Evolutionary conservation across 345 rosid genomes (phyloP), one percentile per base, ranked within the genome.

Genomic region (Acer campestre): DNA sequence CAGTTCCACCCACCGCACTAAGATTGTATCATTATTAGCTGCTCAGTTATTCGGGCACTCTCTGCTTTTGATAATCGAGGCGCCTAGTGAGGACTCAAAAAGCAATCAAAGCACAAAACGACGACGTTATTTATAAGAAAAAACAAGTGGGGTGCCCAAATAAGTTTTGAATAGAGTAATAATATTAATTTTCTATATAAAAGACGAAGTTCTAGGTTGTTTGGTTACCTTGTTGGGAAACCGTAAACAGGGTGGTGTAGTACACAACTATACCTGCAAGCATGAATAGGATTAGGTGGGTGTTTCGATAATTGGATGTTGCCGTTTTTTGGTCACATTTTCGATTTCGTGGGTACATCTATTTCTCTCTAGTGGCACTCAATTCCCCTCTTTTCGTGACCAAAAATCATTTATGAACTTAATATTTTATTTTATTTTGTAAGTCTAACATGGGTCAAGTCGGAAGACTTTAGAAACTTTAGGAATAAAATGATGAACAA

Each of bases 1-100:
- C 90, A 81, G 94, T 82, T 82, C 89, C 89, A 87, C 90, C 93
- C 71, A 92, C 89, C 93, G 91, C 94, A 92, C 94, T 90, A 71
- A 86, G 86, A 89, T 89, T 90, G 90, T 80, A 85, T 84, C 88
- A 86, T 90, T 81, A 82, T 88, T 80, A 82, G 79, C 73, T 78
- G 29, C 70, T 58, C 67, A 71, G 8, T 49, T 75, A 61, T 63
- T 31, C n/a, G 78, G 48, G 71, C 79, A 68, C 80, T 70, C 83
- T 3, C 76, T 20, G 7, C 71, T 66, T 75, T 70, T 61, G 49
- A 65, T 58, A 18, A 23, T 20, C 29, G 42, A 67, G 65, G 69
- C 75, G 65, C 67, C 6, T 35, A 4, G 38, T 35, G 38, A 35
- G 38, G 38, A 35, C 38, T 35, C 38, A 35, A 35, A 35, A 35